Evolutionary conservation across 2,329 filamentous ascomycete species (phyloP).

Genomic region (Seiridium unicorne): DNA sequence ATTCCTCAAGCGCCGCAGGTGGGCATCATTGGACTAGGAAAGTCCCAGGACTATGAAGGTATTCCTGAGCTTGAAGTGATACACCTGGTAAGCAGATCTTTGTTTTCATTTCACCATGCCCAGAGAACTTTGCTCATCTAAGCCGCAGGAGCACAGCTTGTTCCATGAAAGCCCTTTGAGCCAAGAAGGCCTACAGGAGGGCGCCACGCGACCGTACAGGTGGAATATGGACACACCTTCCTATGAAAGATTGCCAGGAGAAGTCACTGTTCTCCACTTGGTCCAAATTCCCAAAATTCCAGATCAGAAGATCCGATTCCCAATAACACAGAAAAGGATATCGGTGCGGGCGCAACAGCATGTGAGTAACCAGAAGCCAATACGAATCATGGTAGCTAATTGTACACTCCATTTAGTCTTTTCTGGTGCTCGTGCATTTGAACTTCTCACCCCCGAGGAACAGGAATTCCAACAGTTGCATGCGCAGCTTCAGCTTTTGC

Average conservation of each 20-base stretch:
- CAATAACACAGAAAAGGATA: neutral
- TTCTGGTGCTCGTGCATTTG: neutral
- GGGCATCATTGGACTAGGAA: neutral
- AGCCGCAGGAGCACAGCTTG: neutral
- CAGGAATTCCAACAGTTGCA: neutral
- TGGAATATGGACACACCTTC: constrained; percentile 1
- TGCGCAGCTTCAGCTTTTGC: neutral
- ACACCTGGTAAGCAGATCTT: neutral
- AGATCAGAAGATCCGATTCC: constrained; percentile 1
- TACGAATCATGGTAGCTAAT: neutral
- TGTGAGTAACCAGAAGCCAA: neutral
- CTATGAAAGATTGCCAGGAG: neutral
- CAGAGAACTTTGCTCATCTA: neutral
- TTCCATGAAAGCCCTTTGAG: neutral
- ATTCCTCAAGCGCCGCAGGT: constrained; percentile 1
- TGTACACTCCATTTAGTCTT: neutral
- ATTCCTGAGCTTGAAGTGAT: neutral
- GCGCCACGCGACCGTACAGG: neutral
- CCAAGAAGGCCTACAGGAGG: neutral
- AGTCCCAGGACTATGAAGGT: constrained; percentile 1
- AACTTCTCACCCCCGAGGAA: neutral
- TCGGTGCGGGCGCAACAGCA: neutral
- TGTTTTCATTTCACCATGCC: neutral
- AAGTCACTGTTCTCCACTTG: neutral
- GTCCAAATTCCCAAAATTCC: neutral